These are phyloP conservation scores for Pyrenophora seminiperda DNA, from an alignment of 2,329 filamentous ascomycete genomes.

Conservation along the genomic window DNA sequence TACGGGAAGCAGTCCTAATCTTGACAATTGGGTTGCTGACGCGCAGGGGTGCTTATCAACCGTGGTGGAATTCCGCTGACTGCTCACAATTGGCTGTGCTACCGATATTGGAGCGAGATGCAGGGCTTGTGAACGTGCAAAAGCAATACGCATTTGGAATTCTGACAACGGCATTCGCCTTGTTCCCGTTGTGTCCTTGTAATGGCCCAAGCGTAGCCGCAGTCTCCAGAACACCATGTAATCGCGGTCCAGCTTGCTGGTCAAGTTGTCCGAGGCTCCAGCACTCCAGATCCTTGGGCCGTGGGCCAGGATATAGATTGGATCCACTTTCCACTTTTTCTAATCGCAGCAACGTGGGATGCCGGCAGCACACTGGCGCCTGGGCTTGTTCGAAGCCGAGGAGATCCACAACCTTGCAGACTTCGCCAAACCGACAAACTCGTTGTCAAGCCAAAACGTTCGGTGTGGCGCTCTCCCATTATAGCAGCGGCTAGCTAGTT, in stretches of 20 bases:
- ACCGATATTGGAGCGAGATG: not conserved
- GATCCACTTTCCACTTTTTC: slow-evolving; percentile 1
- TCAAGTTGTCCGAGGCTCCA: not conserved
- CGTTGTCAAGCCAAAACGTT: not conserved
- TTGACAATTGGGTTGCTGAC: slow-evolving; percentile 5
- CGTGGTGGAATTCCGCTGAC: not conserved
- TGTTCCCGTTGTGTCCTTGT: not conserved
- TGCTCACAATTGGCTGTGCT: not conserved
- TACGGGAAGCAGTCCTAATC: slow-evolving; percentile 5
- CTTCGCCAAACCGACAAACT: no score
- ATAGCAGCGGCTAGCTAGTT: slow-evolving; percentile 10
- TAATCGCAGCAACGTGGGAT: slow-evolving; percentile 4
- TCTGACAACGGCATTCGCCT: not conserved
- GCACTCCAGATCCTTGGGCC: slow-evolving; percentile 6
- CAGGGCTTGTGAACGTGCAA: not conserved
- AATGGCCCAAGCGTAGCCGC: not conserved
- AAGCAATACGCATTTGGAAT: slow-evolving; percentile 2
- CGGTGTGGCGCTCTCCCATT: slow-evolving; percentile 5
- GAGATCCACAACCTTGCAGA: not conserved
- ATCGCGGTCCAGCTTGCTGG: not conserved
- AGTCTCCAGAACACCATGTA: slow-evolving; percentile 4
- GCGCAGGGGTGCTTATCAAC: slow-evolving; percentile 11
- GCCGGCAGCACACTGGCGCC: slow-evolving; percentile 7
- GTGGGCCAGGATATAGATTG: not conserved
- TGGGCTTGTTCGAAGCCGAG: slow-evolving; percentile 12